phyloP scores from a whole-genome alignment of 768 basidiomycete genomes.

The Tulasnella sp. region DNA sequence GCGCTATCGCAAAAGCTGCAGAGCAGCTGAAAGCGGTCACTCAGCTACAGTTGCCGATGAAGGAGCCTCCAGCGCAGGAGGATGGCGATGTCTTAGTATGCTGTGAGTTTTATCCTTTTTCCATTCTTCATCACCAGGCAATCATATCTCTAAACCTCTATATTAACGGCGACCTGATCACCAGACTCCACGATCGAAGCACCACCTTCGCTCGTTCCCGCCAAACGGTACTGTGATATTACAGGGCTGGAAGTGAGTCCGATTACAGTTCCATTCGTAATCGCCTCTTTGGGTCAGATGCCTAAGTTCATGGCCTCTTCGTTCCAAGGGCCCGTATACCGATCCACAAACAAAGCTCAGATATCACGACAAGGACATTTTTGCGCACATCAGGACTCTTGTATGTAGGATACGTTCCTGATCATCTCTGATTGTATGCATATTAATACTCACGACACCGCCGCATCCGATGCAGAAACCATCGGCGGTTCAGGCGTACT shows the following conservation, averaged over 20 bases:
- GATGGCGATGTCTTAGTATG: constrained; percentile 57
- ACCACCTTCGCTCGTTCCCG: constrained; percentile 69
- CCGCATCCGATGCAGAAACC: neutral
- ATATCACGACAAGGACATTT: constrained; percentile 81
- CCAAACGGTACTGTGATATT: constrained; percentile 72
- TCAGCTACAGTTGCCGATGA: constrained; percentile 4
- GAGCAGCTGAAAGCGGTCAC: neutral
- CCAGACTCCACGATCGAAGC: constrained; percentile 75
- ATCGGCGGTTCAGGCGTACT: constrained; percentile 5
- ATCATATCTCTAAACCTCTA: too few relatives aligned
- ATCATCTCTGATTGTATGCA: neutral
- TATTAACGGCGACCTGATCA: neutral
- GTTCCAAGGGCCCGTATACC: constrained; percentile 69
- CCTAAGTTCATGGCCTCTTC: neutral
- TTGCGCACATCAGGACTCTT: constrained; percentile 66
- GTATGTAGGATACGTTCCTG: constrained; percentile 31
- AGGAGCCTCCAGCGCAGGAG: neutral
- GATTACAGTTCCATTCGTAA: neutral
- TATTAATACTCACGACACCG: neutral
- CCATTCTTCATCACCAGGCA: too few relatives aligned
- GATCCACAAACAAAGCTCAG: constrained; percentile 71
- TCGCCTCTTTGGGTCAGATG: neutral
- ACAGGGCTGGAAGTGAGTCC: constrained; percentile 62
- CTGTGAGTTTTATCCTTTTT: constrained; percentile 37
- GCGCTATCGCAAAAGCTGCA: constrained; percentile 46